phyloP scores from a whole-genome alignment of 2,329 filamentous ascomycete genomes.

The Alternaria brassicicola region DNA sequence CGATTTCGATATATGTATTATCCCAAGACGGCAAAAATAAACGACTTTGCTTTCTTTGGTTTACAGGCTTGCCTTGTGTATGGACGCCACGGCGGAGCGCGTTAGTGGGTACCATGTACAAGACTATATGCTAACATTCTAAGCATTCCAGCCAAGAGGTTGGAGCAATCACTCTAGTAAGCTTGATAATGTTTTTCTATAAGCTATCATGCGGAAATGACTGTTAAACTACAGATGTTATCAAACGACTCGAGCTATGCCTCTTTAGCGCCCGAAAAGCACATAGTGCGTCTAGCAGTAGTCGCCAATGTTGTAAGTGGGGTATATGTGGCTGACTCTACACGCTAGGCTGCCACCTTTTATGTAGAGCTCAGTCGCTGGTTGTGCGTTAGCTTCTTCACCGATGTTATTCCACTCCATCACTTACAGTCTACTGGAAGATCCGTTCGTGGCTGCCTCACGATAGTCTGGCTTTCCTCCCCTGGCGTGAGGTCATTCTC shows the following conservation, averaged over 20 bases:
- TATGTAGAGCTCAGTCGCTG: conserved; percentile 13
- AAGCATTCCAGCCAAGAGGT: background rate
- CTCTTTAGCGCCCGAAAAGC: no score
- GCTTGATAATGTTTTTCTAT: background rate
- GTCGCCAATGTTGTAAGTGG: conserved; percentile 15
- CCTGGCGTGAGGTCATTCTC: conserved; percentile 31
- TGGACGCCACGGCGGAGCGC: no score
- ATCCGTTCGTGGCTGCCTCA: conserved; percentile 12
- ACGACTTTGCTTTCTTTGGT: no score
- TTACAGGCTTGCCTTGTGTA: no score
- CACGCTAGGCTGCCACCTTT: conserved; percentile 16
- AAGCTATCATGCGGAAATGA: background rate
- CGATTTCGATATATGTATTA: no score
- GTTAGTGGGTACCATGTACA: no score
- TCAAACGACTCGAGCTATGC: no score
- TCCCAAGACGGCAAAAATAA: no score
- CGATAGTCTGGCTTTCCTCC: conserved; percentile 16
- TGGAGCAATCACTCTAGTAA: background rate
- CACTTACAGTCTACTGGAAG: conserved; percentile 18
- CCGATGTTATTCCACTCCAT: no score
- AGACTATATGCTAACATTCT: no score
- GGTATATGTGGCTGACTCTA: conserved; percentile 6
- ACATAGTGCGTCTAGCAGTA: conserved; percentile 20
- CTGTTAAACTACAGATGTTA: background rate
- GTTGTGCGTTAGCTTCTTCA: background rate